Percentiles rank a stretch among this genome's conserved stretches.
Conservation (phyloP, 768 basidiomycete species). For the Xerocomellus amylosporus region DNA sequence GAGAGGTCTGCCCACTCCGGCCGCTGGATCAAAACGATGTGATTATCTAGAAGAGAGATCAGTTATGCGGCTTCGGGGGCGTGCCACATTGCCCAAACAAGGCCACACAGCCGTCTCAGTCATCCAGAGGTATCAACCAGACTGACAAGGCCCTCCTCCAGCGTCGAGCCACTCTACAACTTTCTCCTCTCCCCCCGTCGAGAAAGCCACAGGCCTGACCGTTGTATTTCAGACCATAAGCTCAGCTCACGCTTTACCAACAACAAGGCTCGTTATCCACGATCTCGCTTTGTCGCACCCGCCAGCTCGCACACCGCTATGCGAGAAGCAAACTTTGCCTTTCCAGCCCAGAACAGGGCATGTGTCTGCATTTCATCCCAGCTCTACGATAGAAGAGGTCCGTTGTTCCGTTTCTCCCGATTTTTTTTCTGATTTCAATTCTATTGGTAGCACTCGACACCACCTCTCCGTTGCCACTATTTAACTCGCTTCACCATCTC, state of each 20-base stretch:
- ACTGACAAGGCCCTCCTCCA: constrained; percentile 12
- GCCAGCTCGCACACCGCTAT: constrained; percentile 42
- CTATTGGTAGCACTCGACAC: constrained; percentile 46
- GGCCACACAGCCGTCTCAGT: constrained; percentile 29
- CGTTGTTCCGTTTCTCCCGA: constrained; percentile 24
- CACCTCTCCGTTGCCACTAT: constrained; percentile 60
- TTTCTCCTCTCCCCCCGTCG: constrained; percentile 6
- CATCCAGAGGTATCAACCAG: constrained; percentile 33
- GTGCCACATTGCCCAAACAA: constrained; percentile 33
- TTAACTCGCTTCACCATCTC: constrained; percentile 95
- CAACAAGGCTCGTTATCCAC: constrained; percentile 5
- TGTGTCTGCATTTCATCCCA: constrained; percentile 93
- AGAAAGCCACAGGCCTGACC: background rate
- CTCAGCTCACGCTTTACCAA: background rate
- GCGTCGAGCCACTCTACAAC: constrained; percentile 16
- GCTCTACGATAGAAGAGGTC: constrained; percentile 92
- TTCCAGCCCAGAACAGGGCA: constrained; percentile 92
- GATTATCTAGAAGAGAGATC: constrained; percentile 1
- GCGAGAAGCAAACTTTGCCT: constrained; percentile 95
- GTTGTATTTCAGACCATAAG: background rate
- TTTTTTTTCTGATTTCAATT: constrained; percentile 1
- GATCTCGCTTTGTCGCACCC: constrained; percentile 19
- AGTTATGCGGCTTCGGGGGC: background rate
- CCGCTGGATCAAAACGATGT: constrained; percentile 1
- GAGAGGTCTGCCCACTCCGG: background rate